phyloP scores from a whole-genome alignment of 2,329 filamentous ascomycete genomes.

The Fusarium staphyleae region DNA sequence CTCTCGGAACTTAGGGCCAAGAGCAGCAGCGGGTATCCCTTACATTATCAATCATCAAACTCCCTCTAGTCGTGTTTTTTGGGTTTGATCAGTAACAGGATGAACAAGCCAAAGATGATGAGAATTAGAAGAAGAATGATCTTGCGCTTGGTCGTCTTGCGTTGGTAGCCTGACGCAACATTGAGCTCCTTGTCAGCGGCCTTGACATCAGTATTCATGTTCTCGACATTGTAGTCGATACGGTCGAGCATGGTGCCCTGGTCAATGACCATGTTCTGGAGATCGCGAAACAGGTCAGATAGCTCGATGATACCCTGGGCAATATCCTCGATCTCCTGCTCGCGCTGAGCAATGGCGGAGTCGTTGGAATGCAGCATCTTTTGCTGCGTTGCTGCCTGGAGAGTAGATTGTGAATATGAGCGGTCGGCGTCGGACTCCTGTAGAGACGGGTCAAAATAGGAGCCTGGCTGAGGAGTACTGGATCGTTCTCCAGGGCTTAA shows the following conservation, averaged over 20 bases:
- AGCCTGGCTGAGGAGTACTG: slow-evolving; percentile 57
- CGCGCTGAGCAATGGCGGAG: slow-evolving; percentile 84
- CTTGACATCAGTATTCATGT: slow-evolving; percentile 93
- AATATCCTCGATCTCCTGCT: slow-evolving; percentile 97
- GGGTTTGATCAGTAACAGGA: slow-evolving; percentile 81
- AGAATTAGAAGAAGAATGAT: slow-evolving; percentile 88
- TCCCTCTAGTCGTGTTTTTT: slow-evolving; percentile 55
- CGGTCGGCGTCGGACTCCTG: slow-evolving; percentile 94
- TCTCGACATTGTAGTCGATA: slow-evolving; percentile 97
- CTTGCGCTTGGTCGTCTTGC: slow-evolving; percentile 86
- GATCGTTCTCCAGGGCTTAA: slow-evolving; percentile 60
- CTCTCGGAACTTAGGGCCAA: background rate
- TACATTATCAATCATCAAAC: slow-evolving; percentile 15
- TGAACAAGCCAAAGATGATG: slow-evolving; percentile 85
- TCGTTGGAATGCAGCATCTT: slow-evolving; percentile 78
- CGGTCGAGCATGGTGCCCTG: slow-evolving; percentile 91
- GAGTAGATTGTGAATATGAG: slow-evolving; percentile 86
- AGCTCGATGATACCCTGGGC: slow-evolving; percentile 98
- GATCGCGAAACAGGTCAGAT: slow-evolving; percentile 93
- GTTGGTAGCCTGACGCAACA: slow-evolving; percentile 88
- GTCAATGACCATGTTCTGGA: slow-evolving; percentile 95
- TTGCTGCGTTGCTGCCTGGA: slow-evolving; percentile 78
- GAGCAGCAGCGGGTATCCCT: slow-evolving; percentile 24
- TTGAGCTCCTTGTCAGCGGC: slow-evolving; percentile 91
- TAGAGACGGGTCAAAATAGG: slow-evolving; percentile 83